Percentiles rank a stretch among this genome's conserved stretches.
Conservation (phyloP, 257 asterid genomes). For the Solanum lycopersicoides region DNA sequence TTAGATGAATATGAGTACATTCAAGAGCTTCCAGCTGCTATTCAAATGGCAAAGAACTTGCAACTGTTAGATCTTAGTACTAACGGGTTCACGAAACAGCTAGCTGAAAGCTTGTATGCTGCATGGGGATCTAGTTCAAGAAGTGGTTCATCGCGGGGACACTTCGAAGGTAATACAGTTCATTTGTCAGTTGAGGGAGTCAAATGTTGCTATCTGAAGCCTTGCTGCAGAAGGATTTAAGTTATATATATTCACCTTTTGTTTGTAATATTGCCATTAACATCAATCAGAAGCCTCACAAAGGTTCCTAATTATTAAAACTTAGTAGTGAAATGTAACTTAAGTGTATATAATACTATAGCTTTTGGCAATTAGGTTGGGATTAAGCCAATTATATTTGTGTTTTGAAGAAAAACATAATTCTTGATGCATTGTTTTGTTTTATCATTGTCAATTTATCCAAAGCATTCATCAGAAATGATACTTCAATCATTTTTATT, state of each 20-base stretch:
- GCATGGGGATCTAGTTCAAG: conserved; percentile 63
- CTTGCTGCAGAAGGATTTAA: conserved; percentile 71
- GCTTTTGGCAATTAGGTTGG: background rate
- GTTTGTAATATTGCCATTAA: background rate
- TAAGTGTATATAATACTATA: background rate
- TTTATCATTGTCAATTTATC: background rate
- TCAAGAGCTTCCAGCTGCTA: conserved; percentile 35
- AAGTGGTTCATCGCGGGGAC: conserved; percentile 38
- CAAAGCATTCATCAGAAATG: background rate
- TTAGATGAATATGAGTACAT: conserved; percentile 18
- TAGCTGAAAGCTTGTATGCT: conserved; percentile 17
- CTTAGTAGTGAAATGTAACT: background rate
- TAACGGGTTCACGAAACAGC: conserved; percentile 44
- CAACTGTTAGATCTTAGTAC: conserved; percentile 56
- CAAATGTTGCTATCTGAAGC: conserved; percentile 47
- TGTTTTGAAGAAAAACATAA: background rate
- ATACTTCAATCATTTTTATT: too few species aligned
- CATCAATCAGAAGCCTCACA: background rate
- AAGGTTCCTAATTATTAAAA: background rate
- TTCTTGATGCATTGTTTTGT: background rate
- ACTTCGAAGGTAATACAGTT: conserved; percentile 28
- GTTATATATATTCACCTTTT: background rate
- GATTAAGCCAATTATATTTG: background rate
- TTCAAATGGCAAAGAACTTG: conserved; percentile 32
- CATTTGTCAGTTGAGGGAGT: conserved; percentile 61